Base-by-base conservation (phyloP, 345 rosid species). In the Lepidium didymum region DNA sequence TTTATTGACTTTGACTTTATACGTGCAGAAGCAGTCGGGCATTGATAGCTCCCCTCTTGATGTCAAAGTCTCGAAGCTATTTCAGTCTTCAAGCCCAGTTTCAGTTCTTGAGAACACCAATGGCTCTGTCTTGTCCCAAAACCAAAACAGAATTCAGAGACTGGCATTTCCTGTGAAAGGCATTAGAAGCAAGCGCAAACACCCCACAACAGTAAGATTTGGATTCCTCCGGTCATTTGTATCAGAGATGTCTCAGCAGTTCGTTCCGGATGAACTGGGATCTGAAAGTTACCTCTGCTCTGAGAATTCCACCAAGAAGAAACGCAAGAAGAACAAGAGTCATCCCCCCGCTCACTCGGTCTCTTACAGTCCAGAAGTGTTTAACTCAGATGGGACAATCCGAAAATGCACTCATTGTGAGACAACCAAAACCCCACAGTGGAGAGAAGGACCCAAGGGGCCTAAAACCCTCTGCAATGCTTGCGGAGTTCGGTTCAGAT, bases 401-500 rank as follows among this genome's bases (percentile, higher is more conserved):
- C 6, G 77, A 68, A 87, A 79, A 82, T 92, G 98, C 80, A 73
- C 73, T 35, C 98, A 86, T 64, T 89, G 98, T 60, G 81, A 82
- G 80, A 84, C 85, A 58, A 85, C 89, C 2, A 83, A 77, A 73
- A 92, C 96, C 62, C 96, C 96, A 4, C 96, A 92, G 69, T 92
- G 98, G 98, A 87, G 98, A 70, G 96, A 87, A 79, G 98, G 98
- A 14, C 98, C 98, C 3, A 61, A 42, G 75, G 98, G 98, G 3
- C 94, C 89, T n/a, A 92, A 85, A 81, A 92, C 96, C 14, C 91
- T 92, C 6, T 92, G 98, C 82, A 92, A 89, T 61, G 98, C 96
- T 29, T 92, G 98, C 36, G 98, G 98, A 19, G 96, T 92, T 43
- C 86, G 98, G 11, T 89, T 80, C 73, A 83, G 96, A 73, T 87